Percentiles rank a stretch among this genome's conserved stretches.
phyloP scores from a whole-genome alignment of 1,284 basidiomycete genomes.

The Schizophyllum commune region DNA sequence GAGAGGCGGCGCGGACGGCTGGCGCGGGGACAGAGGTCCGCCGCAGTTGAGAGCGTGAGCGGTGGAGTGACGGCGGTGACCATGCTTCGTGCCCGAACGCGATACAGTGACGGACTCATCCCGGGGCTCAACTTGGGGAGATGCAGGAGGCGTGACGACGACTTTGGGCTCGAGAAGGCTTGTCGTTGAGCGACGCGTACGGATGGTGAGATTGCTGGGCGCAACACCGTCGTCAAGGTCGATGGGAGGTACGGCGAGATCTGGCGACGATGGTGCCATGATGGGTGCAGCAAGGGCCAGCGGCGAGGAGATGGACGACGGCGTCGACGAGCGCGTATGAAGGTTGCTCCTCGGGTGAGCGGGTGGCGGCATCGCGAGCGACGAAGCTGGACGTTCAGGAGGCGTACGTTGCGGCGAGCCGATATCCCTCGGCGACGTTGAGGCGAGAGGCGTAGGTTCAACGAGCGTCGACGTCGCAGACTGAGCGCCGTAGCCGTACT shows the following conservation, averaged over 20 bases:
- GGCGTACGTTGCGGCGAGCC: slow-evolving; percentile 22
- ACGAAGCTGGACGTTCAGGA: slow-evolving; percentile 19
- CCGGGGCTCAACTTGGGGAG: slow-evolving; percentile 57
- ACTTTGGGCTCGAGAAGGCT: slow-evolving; percentile 63
- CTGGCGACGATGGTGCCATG: slow-evolving; percentile 53
- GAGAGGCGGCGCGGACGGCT: slow-evolving; percentile 71
- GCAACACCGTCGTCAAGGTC: slow-evolving; percentile 42
- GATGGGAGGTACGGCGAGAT: slow-evolving; percentile 53
- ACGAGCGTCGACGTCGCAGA: slow-evolving; percentile 28
- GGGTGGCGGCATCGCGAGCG: slow-evolving; percentile 27
- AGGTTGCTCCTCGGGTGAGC: not conserved
- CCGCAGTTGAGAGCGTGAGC: slow-evolving; percentile 58
- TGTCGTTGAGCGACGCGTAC: slow-evolving; percentile 45
- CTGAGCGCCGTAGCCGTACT: slow-evolving; percentile 48
- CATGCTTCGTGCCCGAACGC: slow-evolving; percentile 39
- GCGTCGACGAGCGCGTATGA: slow-evolving; percentile 74
- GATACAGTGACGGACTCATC: slow-evolving; percentile 32
- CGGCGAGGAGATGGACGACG: slow-evolving; percentile 78
- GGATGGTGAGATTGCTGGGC: slow-evolving; percentile 12
- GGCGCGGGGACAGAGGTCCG: slow-evolving; percentile 81
- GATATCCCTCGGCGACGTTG: slow-evolving; percentile 47
- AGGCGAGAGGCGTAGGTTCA: slow-evolving; percentile 63
- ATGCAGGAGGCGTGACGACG: slow-evolving; percentile 65
- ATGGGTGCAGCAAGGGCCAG: slow-evolving; percentile 76
- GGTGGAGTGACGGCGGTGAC: slow-evolving; percentile 67